These are phyloP conservation scores for Limonium bicolor DNA, from an alignment of 148 eudicot genomes.

Conservation along the genomic window DNA sequence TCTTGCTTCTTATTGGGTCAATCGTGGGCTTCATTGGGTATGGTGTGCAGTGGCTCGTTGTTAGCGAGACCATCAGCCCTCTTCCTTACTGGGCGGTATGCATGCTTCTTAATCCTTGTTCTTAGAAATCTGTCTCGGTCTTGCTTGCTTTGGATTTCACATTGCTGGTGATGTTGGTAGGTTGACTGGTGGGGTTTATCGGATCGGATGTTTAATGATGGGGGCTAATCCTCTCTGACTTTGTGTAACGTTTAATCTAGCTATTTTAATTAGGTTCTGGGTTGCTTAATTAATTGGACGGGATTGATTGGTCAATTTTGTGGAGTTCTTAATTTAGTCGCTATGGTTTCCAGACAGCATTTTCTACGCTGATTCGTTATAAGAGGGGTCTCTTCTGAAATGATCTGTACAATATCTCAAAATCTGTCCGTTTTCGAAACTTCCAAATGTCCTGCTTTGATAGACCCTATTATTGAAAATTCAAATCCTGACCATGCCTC, in stretches of 20 bases:
- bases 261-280: too few species aligned
- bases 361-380: too few species aligned
- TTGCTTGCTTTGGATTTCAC: neutral
- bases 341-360: too few species aligned
- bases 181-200: neutral
- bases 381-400: too few species aligned
- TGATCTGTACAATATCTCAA: too few species aligned
- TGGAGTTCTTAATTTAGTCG: neutral
- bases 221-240: neutral
- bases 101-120: neutral
- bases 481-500: too few species aligned
- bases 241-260: too few species aligned
- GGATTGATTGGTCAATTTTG: too few species aligned
- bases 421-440: too few species aligned
- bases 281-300: too few species aligned
- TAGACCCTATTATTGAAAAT: too few species aligned
- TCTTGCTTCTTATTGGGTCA: slow-evolving; percentile 45
- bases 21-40: slow-evolving; percentile 47
- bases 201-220: neutral
- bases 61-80: slow-evolving; percentile 26
- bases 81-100: slow-evolving; percentile 68
- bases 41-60: slow-evolving; percentile 68
- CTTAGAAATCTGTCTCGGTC: neutral
- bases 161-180: neutral
- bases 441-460: too few species aligned